Conservation (phyloP, 2,329 filamentous ascomycete species). For the Fusarium torreyae region DNA sequence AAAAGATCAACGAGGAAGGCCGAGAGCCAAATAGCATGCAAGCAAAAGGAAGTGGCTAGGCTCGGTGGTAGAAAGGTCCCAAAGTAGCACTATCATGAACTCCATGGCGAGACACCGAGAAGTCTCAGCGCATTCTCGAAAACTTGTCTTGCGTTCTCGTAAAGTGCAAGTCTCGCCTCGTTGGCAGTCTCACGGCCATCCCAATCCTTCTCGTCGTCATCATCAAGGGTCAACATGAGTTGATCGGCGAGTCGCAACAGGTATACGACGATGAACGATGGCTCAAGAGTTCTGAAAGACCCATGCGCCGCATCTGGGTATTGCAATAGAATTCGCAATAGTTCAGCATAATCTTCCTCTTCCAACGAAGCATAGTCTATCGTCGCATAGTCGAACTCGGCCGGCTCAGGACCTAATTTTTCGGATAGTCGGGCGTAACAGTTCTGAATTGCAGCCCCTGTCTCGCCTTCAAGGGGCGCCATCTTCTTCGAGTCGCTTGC, state of each 20-base stretch:
- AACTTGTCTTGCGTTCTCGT: slow-evolving; percentile 60
- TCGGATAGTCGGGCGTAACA: slow-evolving; percentile 42
- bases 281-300: slow-evolving; percentile 76
- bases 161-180: slow-evolving; percentile 71
- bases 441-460: slow-evolving; percentile 43
- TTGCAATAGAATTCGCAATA: slow-evolving; percentile 71
- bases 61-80: not conserved
- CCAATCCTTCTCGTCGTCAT: slow-evolving; percentile 62
- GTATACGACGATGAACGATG: slow-evolving; percentile 76
- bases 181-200: slow-evolving; percentile 62
- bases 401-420: slow-evolving; percentile 6
- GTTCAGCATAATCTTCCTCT: slow-evolving; percentile 42
- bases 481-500: slow-evolving; percentile 54
- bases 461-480: slow-evolving; percentile 25
- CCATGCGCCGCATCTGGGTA: slow-evolving; percentile 77
- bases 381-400: slow-evolving; percentile 24
- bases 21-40: not conserved
- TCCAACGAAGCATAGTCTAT: slow-evolving; percentile 40
- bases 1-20: not conserved
- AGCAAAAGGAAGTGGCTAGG: not conserved
- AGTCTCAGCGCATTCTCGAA: slow-evolving; percentile 54
- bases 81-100: not conserved
- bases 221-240: slow-evolving; percentile 59
- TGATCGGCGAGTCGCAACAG: slow-evolving; percentile 54
- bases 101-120: slow-evolving; percentile 55